Evolutionary conservation across 345 rosid species (phyloP).

Genomic region (Acer saccharum): DNA sequence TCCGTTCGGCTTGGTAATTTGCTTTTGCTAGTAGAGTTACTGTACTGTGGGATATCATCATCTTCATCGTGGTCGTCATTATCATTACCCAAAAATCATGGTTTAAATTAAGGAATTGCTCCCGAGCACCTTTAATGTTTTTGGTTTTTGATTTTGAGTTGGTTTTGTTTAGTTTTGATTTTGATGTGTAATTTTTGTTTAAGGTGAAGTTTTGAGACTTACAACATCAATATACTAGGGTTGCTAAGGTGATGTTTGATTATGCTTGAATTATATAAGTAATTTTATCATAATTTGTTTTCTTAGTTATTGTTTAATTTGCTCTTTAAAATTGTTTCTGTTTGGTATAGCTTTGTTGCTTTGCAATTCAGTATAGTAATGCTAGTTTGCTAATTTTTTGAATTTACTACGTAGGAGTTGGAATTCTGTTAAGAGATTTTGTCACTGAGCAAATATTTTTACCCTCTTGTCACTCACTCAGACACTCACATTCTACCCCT

Average conservation of each 20-base stretch:
- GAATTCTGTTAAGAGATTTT: neutral
- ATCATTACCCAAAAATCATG: neutral
- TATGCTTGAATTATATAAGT: neutral
- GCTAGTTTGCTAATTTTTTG: neutral
- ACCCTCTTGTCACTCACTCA: no score
- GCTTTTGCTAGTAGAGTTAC: constrained; percentile 2
- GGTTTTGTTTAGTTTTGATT: constrained; percentile 1
- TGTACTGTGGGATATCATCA: constrained; percentile 2
- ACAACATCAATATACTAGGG: neutral
- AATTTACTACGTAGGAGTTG: neutral
- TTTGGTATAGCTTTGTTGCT: neutral
- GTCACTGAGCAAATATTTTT: neutral
- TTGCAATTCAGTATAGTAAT: no score
- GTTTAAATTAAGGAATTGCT: neutral
- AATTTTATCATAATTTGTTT: no score
- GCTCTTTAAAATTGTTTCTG: no score
- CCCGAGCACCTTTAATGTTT: neutral
- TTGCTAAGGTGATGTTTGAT: neutral
- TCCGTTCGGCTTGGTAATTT: neutral
- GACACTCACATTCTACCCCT: no score
- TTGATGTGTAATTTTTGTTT: constrained; percentile 16
- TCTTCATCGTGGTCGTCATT: neutral
- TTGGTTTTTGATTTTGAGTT: neutral
- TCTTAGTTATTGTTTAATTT: no score
- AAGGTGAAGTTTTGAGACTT: neutral